Percentiles rank a stretch among this genome's conserved stretches.
Evolutionary conservation across 2,329 filamentous ascomycete species (phyloP).

Genomic region (Sarocladiaceae sp.): DNA sequence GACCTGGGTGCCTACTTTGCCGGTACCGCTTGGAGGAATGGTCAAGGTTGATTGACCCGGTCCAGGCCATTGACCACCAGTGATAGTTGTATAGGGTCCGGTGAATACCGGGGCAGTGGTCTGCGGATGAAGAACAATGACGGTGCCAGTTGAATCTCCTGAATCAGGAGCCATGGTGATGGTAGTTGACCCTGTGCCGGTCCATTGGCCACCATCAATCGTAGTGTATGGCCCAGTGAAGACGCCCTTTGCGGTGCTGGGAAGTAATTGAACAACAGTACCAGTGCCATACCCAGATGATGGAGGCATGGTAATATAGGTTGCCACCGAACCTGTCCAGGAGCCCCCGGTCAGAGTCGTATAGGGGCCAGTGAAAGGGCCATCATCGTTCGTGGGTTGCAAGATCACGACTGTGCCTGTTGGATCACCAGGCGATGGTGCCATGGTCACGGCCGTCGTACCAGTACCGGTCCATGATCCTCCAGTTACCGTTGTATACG

Average conservation of each 20-base stretch:
- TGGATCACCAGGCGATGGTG: not conserved
- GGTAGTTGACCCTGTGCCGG: not conserved
- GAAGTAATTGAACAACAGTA: not conserved
- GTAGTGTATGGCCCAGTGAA: not conserved
- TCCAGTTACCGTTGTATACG: not conserved
- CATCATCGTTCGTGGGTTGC: not conserved
- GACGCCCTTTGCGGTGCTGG: not conserved
- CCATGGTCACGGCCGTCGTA: not conserved
- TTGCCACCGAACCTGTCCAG: not conserved
- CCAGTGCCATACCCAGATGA: not conserved
- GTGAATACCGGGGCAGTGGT: not conserved
- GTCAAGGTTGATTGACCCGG: not conserved
- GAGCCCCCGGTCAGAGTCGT: not conserved
- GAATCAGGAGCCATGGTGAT: not conserved
- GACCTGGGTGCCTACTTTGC: not conserved
- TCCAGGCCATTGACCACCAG: not conserved
- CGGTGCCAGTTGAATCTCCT: not conserved
- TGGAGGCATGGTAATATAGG: not conserved
- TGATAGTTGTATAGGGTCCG: not conserved
- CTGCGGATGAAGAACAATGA: conserved; percentile 2
- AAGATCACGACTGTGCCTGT: not conserved
- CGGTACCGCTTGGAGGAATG: not conserved
- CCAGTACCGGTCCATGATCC: not conserved
- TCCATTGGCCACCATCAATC: not conserved
- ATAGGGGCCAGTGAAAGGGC: not conserved